Evolutionary conservation across 2,329 filamentous ascomycete species (phyloP), one percentile per base, ranked within the genome.

Genomic region (Fonsecaea pedrosoi): DNA sequence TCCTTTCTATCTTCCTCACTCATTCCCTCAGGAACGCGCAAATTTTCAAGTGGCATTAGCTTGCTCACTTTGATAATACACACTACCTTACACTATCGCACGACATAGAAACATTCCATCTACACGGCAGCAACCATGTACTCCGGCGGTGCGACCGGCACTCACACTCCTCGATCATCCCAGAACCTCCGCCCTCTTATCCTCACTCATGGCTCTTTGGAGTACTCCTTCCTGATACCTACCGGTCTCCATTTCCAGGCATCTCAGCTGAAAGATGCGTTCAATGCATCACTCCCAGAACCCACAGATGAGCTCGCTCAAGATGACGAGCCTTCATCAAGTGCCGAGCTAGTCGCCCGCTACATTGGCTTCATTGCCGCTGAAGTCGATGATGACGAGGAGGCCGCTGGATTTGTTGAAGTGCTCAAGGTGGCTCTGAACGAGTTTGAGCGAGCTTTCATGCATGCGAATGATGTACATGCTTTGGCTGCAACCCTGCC

Each of bases 251-350:
- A 99, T 82, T 99, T 96, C 85, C 94, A 95, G 80, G 95, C 95
- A 75, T 91, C 93, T 68, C 92, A 97, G 83, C 86, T 98, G 77
- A 96, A 94, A 85, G 94, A 97, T 74, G 87, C 89, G 73, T 99
- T 99, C 82, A 87, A 89, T 72, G 86, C 91, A 56, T 92, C 89
- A 71, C 86, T 99, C 73, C 96, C 96, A 62, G 85, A 89, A 75
- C 92, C 95, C 65, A 99, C 96, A 78, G 95, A 99, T 78, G 95
- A 99, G 84, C 88, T 98, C 71, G 96, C 95, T 69, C 93, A 94
- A 78, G 96, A 99, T 84, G 95, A 99, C 75, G 96, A 99, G 84
- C 95, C 95, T n/a, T 98, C 95, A 42, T 99, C 96, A 30, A 89
- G 94, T 55, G 84, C 92, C 54, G 95, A 99, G 83, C 86, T 99